phyloP scores from a whole-genome alignment of 1,284 basidiomycete species.

The Garcileccinum viscosum region DNA sequence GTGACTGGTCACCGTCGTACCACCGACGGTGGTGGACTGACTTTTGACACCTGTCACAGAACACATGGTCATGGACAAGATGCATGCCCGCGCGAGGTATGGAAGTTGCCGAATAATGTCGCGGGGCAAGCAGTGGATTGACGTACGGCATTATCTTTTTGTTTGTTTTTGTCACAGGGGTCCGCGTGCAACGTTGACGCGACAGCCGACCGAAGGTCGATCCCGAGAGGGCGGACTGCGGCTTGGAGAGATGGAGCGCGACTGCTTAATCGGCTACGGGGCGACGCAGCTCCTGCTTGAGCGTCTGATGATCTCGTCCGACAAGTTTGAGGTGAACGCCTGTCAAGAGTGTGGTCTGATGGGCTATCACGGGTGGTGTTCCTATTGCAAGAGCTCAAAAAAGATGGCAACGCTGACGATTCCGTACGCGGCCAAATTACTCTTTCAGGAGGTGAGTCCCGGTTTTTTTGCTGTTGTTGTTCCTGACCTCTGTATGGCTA shows the following conservation, averaged over 20 bases:
- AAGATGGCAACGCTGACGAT: slow-evolving; percentile 97
- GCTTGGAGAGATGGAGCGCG: slow-evolving; percentile 99
- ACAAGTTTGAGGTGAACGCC: slow-evolving; percentile 96
- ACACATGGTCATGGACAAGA: slow-evolving; percentile 99
- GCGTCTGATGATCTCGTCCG: slow-evolving; percentile 97
- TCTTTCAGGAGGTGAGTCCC: slow-evolving; percentile 90
- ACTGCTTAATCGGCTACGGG: slow-evolving; percentile 95
- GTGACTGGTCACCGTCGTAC: neutral
- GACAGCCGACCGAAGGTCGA: slow-evolving; percentile 98
- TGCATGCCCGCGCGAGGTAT: slow-evolving; percentile 96
- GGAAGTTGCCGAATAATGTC: slow-evolving; percentile 26
- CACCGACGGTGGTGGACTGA: slow-evolving; percentile 29
- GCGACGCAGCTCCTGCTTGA: slow-evolving; percentile 96
- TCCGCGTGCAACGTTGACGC: slow-evolving; percentile 93
- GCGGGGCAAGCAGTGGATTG: slow-evolving; percentile 4
- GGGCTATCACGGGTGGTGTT: slow-evolving; percentile 97
- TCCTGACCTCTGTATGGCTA: slow-evolving; percentile 2
- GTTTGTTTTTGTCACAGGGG: slow-evolving; percentile 60
- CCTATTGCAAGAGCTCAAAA: slow-evolving; percentile 96
- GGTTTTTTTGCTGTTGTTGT: neutral
- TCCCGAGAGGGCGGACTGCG: slow-evolving; percentile 97
- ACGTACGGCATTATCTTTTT: slow-evolving; percentile 12
- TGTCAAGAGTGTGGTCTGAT: slow-evolving; percentile 95
- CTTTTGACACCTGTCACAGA: slow-evolving; percentile 49
- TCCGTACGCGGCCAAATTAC: slow-evolving; percentile 95